Evolutionary conservation across 495 filamentous ascomycete genomes (phyloP).

Genomic region (Apodospora peruviana): DNA sequence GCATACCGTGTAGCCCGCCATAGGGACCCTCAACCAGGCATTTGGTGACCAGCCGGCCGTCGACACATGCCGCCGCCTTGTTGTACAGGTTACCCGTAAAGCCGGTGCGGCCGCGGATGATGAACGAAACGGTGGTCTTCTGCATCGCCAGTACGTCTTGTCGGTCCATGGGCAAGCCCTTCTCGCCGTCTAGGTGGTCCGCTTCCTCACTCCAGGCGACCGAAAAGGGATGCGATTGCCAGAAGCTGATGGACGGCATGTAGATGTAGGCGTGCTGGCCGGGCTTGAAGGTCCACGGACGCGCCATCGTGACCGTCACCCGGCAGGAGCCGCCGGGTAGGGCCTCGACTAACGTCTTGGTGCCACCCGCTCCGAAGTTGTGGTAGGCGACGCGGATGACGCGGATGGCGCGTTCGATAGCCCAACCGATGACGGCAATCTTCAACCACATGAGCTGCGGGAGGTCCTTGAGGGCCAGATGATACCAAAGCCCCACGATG

Average conservation of each 20-base stretch:
- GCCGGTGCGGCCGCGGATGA: constrained; percentile 72
- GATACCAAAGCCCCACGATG: constrained; percentile 63
- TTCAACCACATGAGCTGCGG: constrained; percentile 58
- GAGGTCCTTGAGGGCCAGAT: constrained; percentile 57
- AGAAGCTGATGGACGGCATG: constrained; percentile 67
- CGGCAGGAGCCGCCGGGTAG: constrained; percentile 60
- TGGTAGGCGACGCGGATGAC: constrained; percentile 52
- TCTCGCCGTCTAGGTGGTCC: constrained; percentile 40
- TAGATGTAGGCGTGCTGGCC: constrained; percentile 81
- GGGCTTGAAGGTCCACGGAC: constrained; percentile 65
- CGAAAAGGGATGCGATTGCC: constrained; percentile 64
- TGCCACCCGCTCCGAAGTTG: constrained; percentile 61
- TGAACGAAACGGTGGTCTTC: constrained; percentile 68
- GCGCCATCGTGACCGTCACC: constrained; percentile 72
- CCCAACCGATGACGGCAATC: constrained; percentile 58
- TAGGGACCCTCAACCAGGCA: constrained; percentile 82
- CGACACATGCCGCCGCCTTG: constrained; percentile 54
- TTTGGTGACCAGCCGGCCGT: constrained; percentile 52
- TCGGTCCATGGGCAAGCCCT: constrained; percentile 45
- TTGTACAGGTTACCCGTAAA: constrained; percentile 76
- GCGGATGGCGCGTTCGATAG: constrained; percentile 55
- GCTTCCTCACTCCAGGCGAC: constrained; percentile 59
- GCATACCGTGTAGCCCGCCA: constrained; percentile 57
- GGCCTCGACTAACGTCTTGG: constrained; percentile 54
- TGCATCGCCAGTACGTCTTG: constrained; percentile 49